Evolutionary conservation across 1,139 yeast species (phyloP).

Genomic region (Schwanniomyces etchellsii): DNA sequence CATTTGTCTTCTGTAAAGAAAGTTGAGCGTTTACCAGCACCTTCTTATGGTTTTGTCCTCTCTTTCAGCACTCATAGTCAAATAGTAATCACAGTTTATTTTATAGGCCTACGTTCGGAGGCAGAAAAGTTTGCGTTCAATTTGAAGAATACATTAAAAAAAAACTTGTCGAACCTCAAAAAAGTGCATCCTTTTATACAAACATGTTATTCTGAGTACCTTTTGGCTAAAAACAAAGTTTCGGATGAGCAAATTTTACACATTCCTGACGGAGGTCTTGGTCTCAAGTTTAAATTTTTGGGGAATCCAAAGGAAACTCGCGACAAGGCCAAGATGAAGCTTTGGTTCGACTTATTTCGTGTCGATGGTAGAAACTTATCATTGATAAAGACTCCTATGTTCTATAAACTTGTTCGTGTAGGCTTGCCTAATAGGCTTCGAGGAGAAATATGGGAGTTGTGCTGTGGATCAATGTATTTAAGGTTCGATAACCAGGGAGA

Average conservation of each 20-base stretch:
- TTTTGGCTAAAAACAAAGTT: slow-evolving; percentile 56
- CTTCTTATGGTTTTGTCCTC: slow-evolving; percentile 74
- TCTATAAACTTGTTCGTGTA: slow-evolving; percentile 76
- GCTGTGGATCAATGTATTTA: slow-evolving; percentile 79
- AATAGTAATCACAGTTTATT: slow-evolving; percentile 57
- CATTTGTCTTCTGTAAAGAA: slow-evolving; percentile 78
- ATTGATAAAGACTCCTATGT: slow-evolving; percentile 66
- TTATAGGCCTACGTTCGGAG: slow-evolving; percentile 72
- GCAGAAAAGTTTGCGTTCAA: slow-evolving; percentile 76
- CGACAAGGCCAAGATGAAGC: slow-evolving; percentile 80
- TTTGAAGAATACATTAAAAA: slow-evolving; percentile 57
- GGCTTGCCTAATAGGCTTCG: slow-evolving; percentile 89
- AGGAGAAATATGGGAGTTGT: slow-evolving; percentile 95
- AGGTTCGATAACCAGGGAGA: slow-evolving; percentile 59
- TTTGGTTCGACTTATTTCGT: slow-evolving; percentile 89
- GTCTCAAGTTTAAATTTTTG: slow-evolving; percentile 77
- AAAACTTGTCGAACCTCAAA: slow-evolving; percentile 59
- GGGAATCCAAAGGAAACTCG: slow-evolving; percentile 76
- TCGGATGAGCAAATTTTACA: slow-evolving; percentile 38
- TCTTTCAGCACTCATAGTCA: slow-evolving; percentile 67
- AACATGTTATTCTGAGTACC: slow-evolving; percentile 81
- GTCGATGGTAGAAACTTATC: slow-evolving; percentile 83
- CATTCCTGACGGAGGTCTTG: slow-evolving; percentile 84
- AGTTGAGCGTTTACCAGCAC: slow-evolving; percentile 78
- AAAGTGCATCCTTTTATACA: slow-evolving; percentile 60